These are phyloP conservation scores for Penicillium alfredii DNA, from an alignment of 495 filamentous ascomycete species.

Conservation along the genomic window DNA sequence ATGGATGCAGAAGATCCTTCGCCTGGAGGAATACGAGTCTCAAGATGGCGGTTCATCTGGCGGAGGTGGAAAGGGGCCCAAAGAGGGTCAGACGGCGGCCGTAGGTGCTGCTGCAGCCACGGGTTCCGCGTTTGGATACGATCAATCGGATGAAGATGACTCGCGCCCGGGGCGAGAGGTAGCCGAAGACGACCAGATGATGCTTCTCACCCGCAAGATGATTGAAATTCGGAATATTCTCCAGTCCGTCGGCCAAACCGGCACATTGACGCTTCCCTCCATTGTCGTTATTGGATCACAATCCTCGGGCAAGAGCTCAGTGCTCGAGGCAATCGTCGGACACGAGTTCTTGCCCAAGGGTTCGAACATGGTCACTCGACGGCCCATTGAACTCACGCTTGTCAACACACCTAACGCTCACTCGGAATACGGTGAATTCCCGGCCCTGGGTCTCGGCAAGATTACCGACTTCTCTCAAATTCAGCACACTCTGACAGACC, in stretches of 20 bases:
- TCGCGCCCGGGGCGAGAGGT: slow-evolving; percentile 52
- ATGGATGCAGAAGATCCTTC: slow-evolving; percentile 76
- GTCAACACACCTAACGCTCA: slow-evolving; percentile 89
- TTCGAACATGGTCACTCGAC: slow-evolving; percentile 94
- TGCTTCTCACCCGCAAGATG: slow-evolving; percentile 98
- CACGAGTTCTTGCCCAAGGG: slow-evolving; percentile 98
- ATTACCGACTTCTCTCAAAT: slow-evolving; percentile 91
- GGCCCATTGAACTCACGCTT: slow-evolving; percentile 93
- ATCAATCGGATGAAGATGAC: slow-evolving; percentile 67
- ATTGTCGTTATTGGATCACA: slow-evolving; percentile 99
- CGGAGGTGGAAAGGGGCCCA: slow-evolving; percentile 50
- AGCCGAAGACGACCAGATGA: slow-evolving; percentile 97
- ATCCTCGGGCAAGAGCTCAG: slow-evolving; percentile 96
- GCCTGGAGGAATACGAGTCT: slow-evolving; percentile 46
- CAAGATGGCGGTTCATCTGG: slow-evolving; percentile 33
- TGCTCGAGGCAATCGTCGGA: slow-evolving; percentile 93
- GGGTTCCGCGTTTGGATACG: slow-evolving; percentile 72
- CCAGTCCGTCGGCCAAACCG: slow-evolving; percentile 84
- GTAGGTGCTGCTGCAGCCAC: slow-evolving; percentile 50
- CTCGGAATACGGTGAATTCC: slow-evolving; percentile 95
- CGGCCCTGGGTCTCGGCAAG: slow-evolving; percentile 81
- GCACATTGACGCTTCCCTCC: slow-evolving; percentile 77
- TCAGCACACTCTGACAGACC: slow-evolving; percentile 86
- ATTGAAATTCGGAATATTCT: slow-evolving; percentile 95
- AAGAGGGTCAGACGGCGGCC: slow-evolving; percentile 55